These are phyloP conservation scores for Corrigiola litoralis DNA, from an alignment of 179 eudicot genomes.

Conservation along the genomic window DNA sequence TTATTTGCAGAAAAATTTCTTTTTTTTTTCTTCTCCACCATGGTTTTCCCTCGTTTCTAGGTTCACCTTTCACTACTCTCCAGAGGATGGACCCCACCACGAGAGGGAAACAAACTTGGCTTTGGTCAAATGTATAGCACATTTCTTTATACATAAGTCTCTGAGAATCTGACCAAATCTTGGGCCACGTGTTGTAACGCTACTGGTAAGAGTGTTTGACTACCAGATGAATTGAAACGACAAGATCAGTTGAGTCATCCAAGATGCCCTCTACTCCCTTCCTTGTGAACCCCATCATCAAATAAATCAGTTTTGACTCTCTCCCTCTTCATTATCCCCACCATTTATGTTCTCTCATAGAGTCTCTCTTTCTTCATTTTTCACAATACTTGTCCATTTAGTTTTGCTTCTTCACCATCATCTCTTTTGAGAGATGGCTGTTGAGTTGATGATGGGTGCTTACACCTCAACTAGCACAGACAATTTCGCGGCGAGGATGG, in stretches of 20 bases:
- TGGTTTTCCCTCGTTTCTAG: background rate
- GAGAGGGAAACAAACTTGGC: background rate
- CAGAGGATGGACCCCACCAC: background rate
- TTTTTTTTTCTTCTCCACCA: background rate
- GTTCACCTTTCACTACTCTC: background rate
- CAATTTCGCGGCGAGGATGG: constrained; percentile 28
- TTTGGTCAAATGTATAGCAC: background rate
- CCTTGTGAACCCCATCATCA: background rate
- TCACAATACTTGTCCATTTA: constrained; percentile 6
- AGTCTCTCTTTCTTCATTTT: background rate
- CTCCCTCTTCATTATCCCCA: constrained; percentile 32
- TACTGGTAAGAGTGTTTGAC: constrained; percentile 15
- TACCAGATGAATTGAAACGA: constrained; percentile 8
- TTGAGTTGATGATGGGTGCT: constrained; percentile 45
- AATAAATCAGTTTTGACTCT: constrained; percentile 28
- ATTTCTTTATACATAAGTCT: constrained; percentile 10
- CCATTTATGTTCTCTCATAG: background rate
- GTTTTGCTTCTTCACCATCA: background rate
- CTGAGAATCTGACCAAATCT: constrained; percentile 5
- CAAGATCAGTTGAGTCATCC: constrained; percentile 20
- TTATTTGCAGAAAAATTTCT: background rate
- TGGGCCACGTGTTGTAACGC: background rate
- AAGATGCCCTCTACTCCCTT: background rate
- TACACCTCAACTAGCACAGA: constrained; percentile 17
- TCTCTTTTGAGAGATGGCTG: constrained; percentile 41